Evolutionary conservation across 1,284 basidiomycete species (phyloP).

Genomic region (Apiotrichum brassicae): DNA sequence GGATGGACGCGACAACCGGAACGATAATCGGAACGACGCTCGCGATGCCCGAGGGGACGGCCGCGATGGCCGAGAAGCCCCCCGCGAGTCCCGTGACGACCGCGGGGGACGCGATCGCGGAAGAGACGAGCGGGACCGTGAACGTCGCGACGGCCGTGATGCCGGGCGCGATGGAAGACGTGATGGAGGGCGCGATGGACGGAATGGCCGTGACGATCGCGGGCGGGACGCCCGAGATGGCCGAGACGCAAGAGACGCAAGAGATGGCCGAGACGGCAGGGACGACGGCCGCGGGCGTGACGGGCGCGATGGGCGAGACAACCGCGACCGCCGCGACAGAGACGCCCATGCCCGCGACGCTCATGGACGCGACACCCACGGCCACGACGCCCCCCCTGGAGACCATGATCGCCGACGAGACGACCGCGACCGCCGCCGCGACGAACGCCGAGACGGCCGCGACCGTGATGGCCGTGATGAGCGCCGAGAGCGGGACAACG

Average conservation of each 20-base stretch:
- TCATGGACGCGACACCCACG: not conserved
- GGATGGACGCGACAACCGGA: not conserved
- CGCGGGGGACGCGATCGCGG: too few relatives aligned
- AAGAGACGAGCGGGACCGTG: not conserved
- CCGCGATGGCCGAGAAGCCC: not conserved
- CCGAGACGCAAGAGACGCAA: not conserved
- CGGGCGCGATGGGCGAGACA: not conserved
- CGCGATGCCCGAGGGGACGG: slow-evolving; percentile 2
- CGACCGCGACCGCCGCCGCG: not conserved
- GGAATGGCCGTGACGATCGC: not conserved
- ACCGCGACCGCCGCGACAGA: not conserved
- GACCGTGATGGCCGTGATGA: slow-evolving; percentile 5
- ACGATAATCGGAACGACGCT: not conserved
- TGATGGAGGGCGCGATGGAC: not conserved
- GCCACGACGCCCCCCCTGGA: not conserved
- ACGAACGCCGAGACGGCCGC: not conserved
- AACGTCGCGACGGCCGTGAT: not conserved
- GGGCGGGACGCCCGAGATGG: too few relatives aligned
- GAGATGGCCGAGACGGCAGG: not conserved
- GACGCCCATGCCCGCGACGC: not conserved
- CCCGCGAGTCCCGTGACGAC: not conserved
- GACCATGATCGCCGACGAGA: slow-evolving; percentile 1
- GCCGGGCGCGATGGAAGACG: not conserved
- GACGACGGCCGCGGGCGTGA: not conserved
- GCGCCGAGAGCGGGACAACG: not conserved